These are phyloP conservation scores for Thielaviopsis ethacetica DNA, from an alignment of 2,329 filamentous ascomycete genomes.

Conservation along the genomic window DNA sequence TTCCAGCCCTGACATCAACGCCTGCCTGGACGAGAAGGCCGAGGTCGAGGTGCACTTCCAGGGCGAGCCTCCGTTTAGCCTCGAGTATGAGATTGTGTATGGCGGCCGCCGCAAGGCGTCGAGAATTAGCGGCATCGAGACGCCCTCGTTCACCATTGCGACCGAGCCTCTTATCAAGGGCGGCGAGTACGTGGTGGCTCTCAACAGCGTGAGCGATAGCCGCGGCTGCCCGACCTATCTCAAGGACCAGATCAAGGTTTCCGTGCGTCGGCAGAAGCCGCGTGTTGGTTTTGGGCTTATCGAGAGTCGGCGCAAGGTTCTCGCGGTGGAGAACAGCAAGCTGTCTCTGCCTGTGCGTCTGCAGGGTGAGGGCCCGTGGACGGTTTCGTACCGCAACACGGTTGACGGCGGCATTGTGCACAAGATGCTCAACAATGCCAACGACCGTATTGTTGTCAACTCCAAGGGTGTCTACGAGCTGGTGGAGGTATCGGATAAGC, in stretches of 20 bases:
- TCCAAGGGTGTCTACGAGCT: slow-evolving; percentile 66
- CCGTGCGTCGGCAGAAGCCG: slow-evolving; percentile 75
- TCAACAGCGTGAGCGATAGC: slow-evolving; percentile 74
- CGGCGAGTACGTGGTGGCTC: slow-evolving; percentile 75
- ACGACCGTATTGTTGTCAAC: slow-evolving; percentile 51
- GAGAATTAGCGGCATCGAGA: slow-evolving; percentile 45
- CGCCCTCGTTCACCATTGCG: slow-evolving; percentile 49
- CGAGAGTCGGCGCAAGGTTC: slow-evolving; percentile 60
- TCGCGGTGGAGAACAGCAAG: slow-evolving; percentile 58
- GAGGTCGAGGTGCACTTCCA: slow-evolving; percentile 57
- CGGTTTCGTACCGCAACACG: slow-evolving; percentile 54
- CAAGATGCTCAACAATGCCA: slow-evolving; percentile 36
- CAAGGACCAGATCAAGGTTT: slow-evolving; percentile 70
- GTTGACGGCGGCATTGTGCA: slow-evolving; percentile 22
- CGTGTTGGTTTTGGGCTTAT: slow-evolving; percentile 73
- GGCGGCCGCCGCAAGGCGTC: slow-evolving; percentile 68
- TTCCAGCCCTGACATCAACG: slow-evolving; percentile 38
- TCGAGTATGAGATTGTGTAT: slow-evolving; percentile 88
- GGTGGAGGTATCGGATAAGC: slow-evolving; percentile 55
- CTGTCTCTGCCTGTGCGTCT: slow-evolving; percentile 68
- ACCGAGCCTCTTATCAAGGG: slow-evolving; percentile 62
- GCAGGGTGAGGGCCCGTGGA: slow-evolving; percentile 76
- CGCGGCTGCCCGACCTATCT: slow-evolving; percentile 75
- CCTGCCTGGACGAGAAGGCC: slow-evolving; percentile 71
- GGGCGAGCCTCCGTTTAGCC: slow-evolving; percentile 71